Conservation (phyloP, 768 basidiomycete species). For the Termitomyces sp. region DNA sequence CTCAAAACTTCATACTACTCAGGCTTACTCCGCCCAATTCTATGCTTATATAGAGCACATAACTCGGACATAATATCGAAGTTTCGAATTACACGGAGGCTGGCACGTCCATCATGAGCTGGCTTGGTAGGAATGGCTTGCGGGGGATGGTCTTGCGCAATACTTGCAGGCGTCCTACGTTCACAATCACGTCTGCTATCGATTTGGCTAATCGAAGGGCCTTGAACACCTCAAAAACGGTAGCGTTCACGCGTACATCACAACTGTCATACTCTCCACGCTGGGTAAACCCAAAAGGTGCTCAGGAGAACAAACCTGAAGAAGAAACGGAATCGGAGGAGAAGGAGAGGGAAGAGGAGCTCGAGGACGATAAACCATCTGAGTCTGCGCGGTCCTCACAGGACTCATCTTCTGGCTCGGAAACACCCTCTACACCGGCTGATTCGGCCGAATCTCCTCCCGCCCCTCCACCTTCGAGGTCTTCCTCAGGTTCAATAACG, state of each 20-base stretch:
- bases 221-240: constrained; percentile 4
- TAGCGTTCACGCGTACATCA: constrained; percentile 9
- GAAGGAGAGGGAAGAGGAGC: constrained; percentile 1
- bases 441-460: constrained; percentile 15
- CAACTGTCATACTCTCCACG: constrained; percentile 13
- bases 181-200: background rate
- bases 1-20: background rate
- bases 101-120: constrained; percentile 14
- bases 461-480: constrained; percentile 15
- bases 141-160: constrained; percentile 9
- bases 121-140: constrained; percentile 15
- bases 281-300: constrained; percentile 19
- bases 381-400: constrained; percentile 12
- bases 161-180: constrained; percentile 10
- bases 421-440: constrained; percentile 16
- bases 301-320: constrained; percentile 10
- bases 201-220: background rate
- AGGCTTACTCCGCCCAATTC: background rate
- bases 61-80: background rate
- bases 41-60: constrained; percentile 1
- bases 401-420: constrained; percentile 11
- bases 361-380: constrained; percentile 11
- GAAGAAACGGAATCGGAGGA: constrained; percentile 10
- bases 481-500: constrained; percentile 51
- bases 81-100: background rate